Conservation (phyloP, 305 asterid species). For the Solanum hybrid region DNA sequence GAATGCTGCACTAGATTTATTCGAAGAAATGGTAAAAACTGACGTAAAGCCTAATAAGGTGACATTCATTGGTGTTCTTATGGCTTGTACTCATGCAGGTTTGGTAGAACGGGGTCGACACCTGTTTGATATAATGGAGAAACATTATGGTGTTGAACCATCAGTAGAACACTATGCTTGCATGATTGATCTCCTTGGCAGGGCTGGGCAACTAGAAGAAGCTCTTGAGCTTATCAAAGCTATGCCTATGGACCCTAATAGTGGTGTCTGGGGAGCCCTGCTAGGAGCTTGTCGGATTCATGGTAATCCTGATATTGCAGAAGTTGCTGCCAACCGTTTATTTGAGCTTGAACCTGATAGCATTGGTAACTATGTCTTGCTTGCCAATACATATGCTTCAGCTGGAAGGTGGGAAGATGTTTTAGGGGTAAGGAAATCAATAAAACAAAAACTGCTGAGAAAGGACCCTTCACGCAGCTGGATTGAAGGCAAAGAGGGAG, state of each 20-base stretch:
- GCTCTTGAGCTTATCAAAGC: slow-evolving; percentile 39
- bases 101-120: slow-evolving; percentile 45
- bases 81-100: slow-evolving; percentile 76
- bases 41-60: slow-evolving; percentile 53
- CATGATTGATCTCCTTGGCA: slow-evolving; percentile 61
- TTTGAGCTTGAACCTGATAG: slow-evolving; percentile 60
- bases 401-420: slow-evolving; percentile 70
- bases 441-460: slow-evolving; percentile 37
- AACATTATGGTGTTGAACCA: slow-evolving; percentile 29
- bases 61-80: slow-evolving; percentile 63
- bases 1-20: slow-evolving; percentile 37
- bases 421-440: slow-evolving; percentile 32
- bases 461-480: slow-evolving; percentile 60
- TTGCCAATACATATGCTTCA: slow-evolving; percentile 53
- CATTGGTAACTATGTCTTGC: slow-evolving; percentile 61
- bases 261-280: slow-evolving; percentile 77
- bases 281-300: slow-evolving; percentile 60
- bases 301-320: slow-evolving; percentile 51
- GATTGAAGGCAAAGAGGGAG: slow-evolving; percentile 66
- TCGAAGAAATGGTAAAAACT: slow-evolving; percentile 52
- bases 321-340: slow-evolving; percentile 48
- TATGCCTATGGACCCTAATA: slow-evolving; percentile 60
- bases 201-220: slow-evolving; percentile 54
- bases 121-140: slow-evolving; percentile 46
- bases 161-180: slow-evolving; percentile 53